Evolutionary conservation across 202 grass and related monocot species (phyloP).

Genomic region (Bolboschoenoplectus hybrid): DNA sequence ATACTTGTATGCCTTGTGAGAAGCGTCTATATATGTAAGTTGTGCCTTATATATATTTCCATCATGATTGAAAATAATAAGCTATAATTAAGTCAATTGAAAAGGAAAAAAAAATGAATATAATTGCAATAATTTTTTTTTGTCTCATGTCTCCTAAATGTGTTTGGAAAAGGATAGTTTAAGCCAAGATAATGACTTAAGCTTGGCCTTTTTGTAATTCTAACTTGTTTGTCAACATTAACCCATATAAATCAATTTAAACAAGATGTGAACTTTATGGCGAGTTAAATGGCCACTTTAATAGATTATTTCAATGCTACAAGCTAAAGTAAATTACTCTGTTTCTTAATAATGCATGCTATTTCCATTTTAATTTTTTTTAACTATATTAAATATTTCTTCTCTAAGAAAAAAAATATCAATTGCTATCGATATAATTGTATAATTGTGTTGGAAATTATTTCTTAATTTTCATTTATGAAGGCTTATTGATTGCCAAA

Average conservation of each 20-base stretch:
- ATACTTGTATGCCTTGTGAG: constrained; percentile 5
- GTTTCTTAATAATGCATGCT: neutral
- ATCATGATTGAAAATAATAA: neutral
- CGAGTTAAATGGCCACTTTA: neutral
- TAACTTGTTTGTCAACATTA: neutral
- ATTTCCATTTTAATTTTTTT: neutral
- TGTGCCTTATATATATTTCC: too few relatives aligned
- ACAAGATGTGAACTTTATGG: neutral
- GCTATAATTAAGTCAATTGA: neutral
- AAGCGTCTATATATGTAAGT: neutral
- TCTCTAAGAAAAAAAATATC: neutral
- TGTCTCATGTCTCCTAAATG: neutral
- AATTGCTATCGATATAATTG: neutral
- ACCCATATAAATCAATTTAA: neutral
- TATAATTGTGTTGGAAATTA: too few relatives aligned
- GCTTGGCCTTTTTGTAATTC: neutral
- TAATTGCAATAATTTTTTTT: neutral
- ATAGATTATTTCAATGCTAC: neutral
- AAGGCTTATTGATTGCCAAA: too few relatives aligned
- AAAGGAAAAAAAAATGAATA: neutral
- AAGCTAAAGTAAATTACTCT: neutral
- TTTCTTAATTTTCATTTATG: too few relatives aligned
- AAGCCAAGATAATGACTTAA: neutral
- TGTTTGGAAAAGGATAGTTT: too few relatives aligned
- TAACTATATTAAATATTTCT: neutral